These are phyloP conservation scores for Santalum album DNA, from an alignment of 164 flowering plant species.

Conservation along the genomic window DNA sequence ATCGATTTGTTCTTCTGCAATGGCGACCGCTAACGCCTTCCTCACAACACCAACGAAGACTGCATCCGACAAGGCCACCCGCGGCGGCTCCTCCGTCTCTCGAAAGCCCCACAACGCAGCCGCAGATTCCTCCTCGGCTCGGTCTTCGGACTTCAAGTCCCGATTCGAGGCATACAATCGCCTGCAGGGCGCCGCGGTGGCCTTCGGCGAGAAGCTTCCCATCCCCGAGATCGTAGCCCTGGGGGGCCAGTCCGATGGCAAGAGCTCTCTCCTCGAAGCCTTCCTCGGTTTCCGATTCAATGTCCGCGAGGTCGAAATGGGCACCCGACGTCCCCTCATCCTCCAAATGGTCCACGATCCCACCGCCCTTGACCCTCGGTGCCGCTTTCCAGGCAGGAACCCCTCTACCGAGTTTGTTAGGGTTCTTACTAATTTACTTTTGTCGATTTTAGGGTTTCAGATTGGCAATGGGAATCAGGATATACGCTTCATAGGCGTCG, in stretches of 20 bases:
- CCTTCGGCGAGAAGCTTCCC: constrained; percentile 94
- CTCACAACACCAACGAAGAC: too few relatives aligned
- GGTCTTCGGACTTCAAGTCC: constrained; percentile 24
- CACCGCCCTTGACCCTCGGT: constrained; percentile 78
- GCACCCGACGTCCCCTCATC: constrained; percentile 38
- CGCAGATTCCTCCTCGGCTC: not conserved
- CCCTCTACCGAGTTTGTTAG: not conserved
- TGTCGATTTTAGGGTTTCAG: too few relatives aligned
- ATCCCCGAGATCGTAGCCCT: constrained; percentile 95
- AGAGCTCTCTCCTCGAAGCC: constrained; percentile 49
- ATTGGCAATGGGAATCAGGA: too few relatives aligned
- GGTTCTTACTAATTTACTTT: too few relatives aligned
- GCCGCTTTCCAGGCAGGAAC: constrained; percentile 76
- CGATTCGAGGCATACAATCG: constrained; percentile 97
- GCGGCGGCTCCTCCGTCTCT: too few relatives aligned
- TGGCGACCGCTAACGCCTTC: too few relatives aligned
- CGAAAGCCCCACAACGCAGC: too few relatives aligned
- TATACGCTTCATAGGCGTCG: too few relatives aligned
- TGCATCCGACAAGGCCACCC: too few relatives aligned
- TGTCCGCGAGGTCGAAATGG: constrained; percentile 7
- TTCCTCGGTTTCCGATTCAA: not conserved
- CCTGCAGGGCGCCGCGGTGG: constrained; percentile 88
- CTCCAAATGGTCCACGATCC: constrained; percentile 94
- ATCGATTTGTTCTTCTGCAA: too few relatives aligned
- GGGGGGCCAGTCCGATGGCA: constrained; percentile 98